Evolutionary conservation across 495 filamentous ascomycete genomes (phyloP).

Genomic region (Aspergillus avenaceus): DNA sequence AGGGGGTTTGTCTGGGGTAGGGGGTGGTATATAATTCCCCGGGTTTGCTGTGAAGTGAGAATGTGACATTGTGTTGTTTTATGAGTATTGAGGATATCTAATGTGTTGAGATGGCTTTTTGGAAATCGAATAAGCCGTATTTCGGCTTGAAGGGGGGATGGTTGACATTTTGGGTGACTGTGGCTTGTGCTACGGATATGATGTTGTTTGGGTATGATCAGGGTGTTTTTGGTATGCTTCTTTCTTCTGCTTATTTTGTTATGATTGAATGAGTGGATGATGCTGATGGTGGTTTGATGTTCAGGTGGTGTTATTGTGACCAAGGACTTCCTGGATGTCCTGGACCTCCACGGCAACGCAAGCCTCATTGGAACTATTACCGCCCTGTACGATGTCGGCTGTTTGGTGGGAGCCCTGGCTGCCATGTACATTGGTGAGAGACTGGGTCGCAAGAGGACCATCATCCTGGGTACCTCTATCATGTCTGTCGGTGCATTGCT

Average conservation of each 20-base stretch:
- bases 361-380: constrained; percentile 53
- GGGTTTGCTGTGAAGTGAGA: no score
- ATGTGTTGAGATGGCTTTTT: neutral
- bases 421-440: constrained; percentile 52
- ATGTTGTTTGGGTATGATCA: constrained; percentile 55
- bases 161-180: constrained; percentile 3
- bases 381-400: constrained; percentile 59
- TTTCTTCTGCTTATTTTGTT: neutral
- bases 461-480: constrained; percentile 50
- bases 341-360: constrained; percentile 49
- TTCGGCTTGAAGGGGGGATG: constrained; percentile 4
- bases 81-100: neutral
- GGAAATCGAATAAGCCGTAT: neutral
- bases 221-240: neutral
- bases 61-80: no score
- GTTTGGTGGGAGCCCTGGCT: constrained; percentile 52
- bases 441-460: constrained; percentile 53
- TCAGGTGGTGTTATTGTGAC: constrained; percentile 52
- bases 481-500: constrained; percentile 59
- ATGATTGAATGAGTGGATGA: no score
- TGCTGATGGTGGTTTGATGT: no score
- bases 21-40: no score
- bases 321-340: constrained; percentile 48
- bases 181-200: constrained; percentile 28
- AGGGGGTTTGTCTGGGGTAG: no score